Conservation (phyloP, 345 rosid species). For the Geranium brycei region DNA sequence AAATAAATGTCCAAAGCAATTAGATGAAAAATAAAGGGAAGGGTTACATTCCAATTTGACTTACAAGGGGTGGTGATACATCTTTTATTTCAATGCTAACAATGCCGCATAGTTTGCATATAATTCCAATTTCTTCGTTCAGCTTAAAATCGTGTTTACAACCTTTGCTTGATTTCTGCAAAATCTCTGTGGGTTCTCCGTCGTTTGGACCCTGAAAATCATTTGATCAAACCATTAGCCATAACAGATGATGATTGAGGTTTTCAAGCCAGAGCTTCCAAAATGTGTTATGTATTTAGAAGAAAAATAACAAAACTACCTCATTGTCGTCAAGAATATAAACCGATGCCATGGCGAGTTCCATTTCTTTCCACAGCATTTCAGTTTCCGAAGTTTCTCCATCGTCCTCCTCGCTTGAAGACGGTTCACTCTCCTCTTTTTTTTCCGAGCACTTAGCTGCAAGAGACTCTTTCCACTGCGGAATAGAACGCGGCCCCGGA, state of each 20-base stretch:
- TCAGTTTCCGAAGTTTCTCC: constrained; percentile 61
- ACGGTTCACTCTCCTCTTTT: constrained; percentile 19
- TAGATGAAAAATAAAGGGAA: no score
- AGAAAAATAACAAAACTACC: constrained; percentile 23
- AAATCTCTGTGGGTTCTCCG: constrained; percentile 26
- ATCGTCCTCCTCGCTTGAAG: constrained; percentile 31
- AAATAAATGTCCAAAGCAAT: background rate
- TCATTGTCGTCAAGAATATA: constrained; percentile 65
- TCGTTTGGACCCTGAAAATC: constrained; percentile 30
- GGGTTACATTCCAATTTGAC: constrained; percentile 18
- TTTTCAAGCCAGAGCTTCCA: background rate
- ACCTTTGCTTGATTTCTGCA: constrained; percentile 21
- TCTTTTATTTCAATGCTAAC: constrained; percentile 66
- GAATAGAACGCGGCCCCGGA: constrained; percentile 25
- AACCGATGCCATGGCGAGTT: constrained; percentile 56
- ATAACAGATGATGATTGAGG: background rate
- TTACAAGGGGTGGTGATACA: constrained; percentile 73
- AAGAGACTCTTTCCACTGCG: constrained; percentile 63
- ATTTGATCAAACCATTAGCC: constrained; percentile 8
- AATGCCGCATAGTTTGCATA: constrained; percentile 55
- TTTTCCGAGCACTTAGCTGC: constrained; percentile 16
- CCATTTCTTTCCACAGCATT: constrained; percentile 89
- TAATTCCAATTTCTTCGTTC: constrained; percentile 72
- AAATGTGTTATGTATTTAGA: background rate
- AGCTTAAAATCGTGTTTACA: constrained; percentile 55